Percentiles rank a stretch among this genome's conserved stretches.
These are phyloP conservation scores for Gilbertella persicaria DNA, from an alignment of 371 early-diverging fungal genomes.

Conservation along the genomic window DNA sequence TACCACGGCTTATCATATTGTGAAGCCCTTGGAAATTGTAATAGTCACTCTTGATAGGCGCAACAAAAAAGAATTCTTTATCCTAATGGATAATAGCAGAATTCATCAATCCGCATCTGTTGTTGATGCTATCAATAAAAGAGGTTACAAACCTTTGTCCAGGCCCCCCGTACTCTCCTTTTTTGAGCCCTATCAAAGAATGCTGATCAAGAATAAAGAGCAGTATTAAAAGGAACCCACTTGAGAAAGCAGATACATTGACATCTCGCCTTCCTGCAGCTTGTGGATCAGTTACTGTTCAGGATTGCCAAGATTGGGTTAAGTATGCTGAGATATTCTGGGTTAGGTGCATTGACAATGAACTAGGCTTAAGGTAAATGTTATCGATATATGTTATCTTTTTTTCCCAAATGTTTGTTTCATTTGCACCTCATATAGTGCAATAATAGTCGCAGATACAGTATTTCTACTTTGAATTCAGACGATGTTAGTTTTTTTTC, in stretches of 20 bases:
- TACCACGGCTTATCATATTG: constrained; percentile 7
- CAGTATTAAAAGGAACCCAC: constrained; percentile 9
- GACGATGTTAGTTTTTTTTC: no score
- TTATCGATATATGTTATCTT: neutral
- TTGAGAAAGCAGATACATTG: constrained; percentile 12
- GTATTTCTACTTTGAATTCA: no score
- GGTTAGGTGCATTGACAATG: constrained; percentile 13
- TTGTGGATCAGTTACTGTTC: constrained; percentile 7
- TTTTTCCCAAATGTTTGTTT: no score
- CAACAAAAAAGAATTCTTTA: constrained; percentile 8
- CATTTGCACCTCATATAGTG: no score
- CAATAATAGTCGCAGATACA: no score
- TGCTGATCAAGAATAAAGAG: constrained; percentile 19
- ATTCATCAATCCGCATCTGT: constrained; percentile 5
- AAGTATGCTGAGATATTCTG: constrained; percentile 14
- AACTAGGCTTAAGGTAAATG: constrained; percentile 11
- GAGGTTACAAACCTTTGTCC: constrained; percentile 9
- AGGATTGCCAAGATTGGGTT: constrained; percentile 14
- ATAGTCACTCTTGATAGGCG: constrained; percentile 5
- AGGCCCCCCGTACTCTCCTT: constrained; percentile 16
- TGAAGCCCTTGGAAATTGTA: neutral
- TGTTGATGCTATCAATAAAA: constrained; percentile 7
- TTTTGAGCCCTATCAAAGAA: constrained; percentile 22
- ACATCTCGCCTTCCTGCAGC: constrained; percentile 18
- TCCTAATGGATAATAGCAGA: constrained; percentile 9